Evolutionary conservation across 306 rosid genomes (phyloP), one percentile per base, ranked within the genome.

Genomic region (Hippophae gyantsensis): DNA sequence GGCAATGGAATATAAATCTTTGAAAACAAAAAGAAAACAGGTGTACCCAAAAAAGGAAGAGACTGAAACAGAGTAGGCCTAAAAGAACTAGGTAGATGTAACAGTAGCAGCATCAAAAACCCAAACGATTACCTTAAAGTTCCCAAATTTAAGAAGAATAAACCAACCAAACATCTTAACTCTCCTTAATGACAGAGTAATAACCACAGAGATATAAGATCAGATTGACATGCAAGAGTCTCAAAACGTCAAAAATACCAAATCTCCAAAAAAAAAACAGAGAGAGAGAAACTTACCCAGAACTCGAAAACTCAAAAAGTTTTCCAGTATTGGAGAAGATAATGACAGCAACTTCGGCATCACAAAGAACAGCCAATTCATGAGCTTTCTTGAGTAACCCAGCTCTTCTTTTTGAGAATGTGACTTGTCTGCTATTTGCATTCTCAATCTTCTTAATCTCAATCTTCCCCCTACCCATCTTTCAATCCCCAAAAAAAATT

Each of bases 271-370:
- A n/a, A 12, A 6, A 3, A 12, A 26, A n/a, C 27, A 45, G 23
- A 49, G 41, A 43, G 0, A 3, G 10, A 49, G 43, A 71, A 10
- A 62, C 83, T 70, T 64, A 92, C 99, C 90, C 86, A 74, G 88
- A 69, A 70, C 89, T 92, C 0, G 99, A 88, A 76, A 76, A 92
- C 74, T 93, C 95, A 38, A 93, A 93, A n/a, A 88, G 85, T 60
- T 84, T 88, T 23, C 97, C 97, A 2, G 99, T 93, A 53, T 93
- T 88, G 3, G 99, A 93, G 76, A 93, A 93, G 61, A 93, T 81
- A n/a, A 93, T 93, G 10, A 88, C 97, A 64, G 99, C 97, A 77
- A 93, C 94, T 76, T 93, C 99, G 0, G 99, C 93, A 61, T 93
- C 99, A 12, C 99, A 93, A 6, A 93, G 99, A 66, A 93, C 76